Evolutionary conservation across 2,329 filamentous ascomycete genomes (phyloP).

Genomic region (Ophiostoma montium): DNA sequence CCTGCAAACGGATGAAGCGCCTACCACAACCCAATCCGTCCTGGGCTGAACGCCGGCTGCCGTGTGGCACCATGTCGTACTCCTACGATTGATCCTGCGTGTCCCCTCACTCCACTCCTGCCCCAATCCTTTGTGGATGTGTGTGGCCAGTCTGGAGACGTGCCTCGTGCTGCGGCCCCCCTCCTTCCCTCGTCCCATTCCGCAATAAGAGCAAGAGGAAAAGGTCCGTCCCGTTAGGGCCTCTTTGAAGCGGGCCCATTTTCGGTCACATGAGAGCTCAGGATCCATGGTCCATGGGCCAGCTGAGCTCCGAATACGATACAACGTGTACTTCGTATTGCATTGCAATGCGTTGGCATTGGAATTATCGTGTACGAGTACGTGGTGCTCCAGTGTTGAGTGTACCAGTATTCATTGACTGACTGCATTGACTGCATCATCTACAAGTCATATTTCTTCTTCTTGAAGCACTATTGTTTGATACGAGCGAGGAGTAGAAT

Average conservation of each 20-base stretch:
- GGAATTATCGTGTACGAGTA: too few relatives aligned
- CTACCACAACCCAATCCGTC: background rate
- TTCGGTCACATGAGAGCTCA: slow-evolving; percentile 11
- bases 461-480: too few relatives aligned
- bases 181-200: slow-evolving; percentile 8
- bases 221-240: slow-evolving; percentile 10
- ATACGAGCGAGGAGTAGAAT: too few relatives aligned
- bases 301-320: background rate
- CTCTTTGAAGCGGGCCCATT: slow-evolving; percentile 6
- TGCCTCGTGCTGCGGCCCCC: background rate
- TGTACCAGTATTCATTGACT: too few relatives aligned
- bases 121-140: background rate
- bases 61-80: background rate
- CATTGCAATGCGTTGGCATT: background rate
- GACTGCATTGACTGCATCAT: too few relatives aligned
- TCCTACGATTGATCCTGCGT: background rate
- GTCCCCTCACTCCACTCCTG: background rate
- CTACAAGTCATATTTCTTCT: too few relatives aligned
- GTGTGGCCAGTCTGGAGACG: background rate
- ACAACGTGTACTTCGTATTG: too few relatives aligned
- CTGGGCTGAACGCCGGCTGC: too few relatives aligned
- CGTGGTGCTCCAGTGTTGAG: too few relatives aligned
- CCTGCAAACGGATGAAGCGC: background rate
- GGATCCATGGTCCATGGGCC: background rate
- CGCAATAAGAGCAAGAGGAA: slow-evolving; percentile 7